Evolutionary conservation across 2,329 filamentous ascomycete genomes (phyloP), one percentile per base, ranked within the genome.

Genomic region (Aureobasidium namibiae): DNA sequence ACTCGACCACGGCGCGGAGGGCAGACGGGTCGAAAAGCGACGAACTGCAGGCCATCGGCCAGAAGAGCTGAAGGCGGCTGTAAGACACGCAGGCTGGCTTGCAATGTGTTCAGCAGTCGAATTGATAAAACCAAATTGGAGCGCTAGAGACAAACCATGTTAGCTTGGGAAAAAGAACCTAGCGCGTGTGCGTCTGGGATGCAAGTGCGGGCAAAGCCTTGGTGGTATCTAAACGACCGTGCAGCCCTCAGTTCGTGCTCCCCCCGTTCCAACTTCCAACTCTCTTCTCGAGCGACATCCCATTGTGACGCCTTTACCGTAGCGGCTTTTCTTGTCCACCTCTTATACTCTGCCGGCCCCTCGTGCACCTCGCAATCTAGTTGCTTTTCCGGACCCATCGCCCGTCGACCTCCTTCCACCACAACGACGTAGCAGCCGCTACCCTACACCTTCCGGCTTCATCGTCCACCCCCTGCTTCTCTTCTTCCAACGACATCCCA

Each of bases 221-320:
- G 24, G 26, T 21, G 33, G 34, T 54, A 54, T 54, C 50, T 54
- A 54, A 54, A 54, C 50, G 50, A 36, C 50, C 50, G 50, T 56
- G 52, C 42, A 45, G 23, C 42, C 42, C 39, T 56, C 24, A n/a
- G 52, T 39, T 26, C 16, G 13, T 24, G 29, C 26, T 31, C 16
- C 21, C 48, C 50, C 36, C 36, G 36, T 42, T 41, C 34, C 49
- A 31, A 41, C 36, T 38, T 31, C n/a, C 50, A 52, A 38, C 48
- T 33, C 48, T 52, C 34, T 52, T 54, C 50, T 54, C 39, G 36
- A 41, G 33, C 34, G 49, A 52, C 49, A 45, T 29, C 26, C 21
- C 50, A 41, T 41, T 33, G 50, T 38, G 49, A 38, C 36, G 50
- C 50, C 50, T 54, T 54, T 42, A 31, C 26, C 38, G 50, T 36